Percentiles rank a stretch among this genome's conserved stretches.
These are phyloP conservation scores for Onygenales sp. DNA, from an alignment of 2,329 filamentous ascomycete species.

Conservation along the genomic window DNA sequence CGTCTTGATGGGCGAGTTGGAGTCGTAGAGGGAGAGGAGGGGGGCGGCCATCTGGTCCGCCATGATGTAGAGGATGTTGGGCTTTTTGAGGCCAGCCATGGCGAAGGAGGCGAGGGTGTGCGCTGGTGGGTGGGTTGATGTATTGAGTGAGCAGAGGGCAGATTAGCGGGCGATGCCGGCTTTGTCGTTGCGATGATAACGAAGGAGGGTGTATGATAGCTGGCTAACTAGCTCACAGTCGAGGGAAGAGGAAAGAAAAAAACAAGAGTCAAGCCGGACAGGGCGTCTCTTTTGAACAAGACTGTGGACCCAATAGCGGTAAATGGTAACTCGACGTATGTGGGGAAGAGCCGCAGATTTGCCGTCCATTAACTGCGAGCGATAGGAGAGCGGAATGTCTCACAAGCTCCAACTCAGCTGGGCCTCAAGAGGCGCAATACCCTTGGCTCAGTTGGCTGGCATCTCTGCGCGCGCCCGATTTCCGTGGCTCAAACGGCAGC, in stretches of 20 bases:
- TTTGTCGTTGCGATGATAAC: background rate
- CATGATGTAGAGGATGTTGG: slow-evolving; percentile 90
- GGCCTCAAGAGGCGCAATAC: background rate
- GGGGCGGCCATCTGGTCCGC: slow-evolving; percentile 90
- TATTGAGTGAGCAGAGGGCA: too few species aligned
- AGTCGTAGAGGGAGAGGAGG: slow-evolving; percentile 84
- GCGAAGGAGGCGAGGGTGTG: background rate
- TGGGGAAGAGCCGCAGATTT: background rate
- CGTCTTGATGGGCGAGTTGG: slow-evolving; percentile 80
- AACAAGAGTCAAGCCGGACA: background rate
- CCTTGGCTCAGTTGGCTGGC: background rate
- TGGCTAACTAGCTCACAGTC: background rate
- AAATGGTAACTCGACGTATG: background rate
- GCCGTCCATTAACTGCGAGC: background rate
- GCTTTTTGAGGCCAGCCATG: slow-evolving; percentile 36
- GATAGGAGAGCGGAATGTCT: background rate
- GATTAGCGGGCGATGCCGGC: background rate
- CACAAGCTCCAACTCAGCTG: background rate
- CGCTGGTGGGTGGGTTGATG: background rate
- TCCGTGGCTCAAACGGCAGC: background rate
- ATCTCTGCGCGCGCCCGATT: background rate
- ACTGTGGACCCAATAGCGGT: background rate
- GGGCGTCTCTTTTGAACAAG: background rate
- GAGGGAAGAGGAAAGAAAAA: background rate
- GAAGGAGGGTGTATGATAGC: background rate